A percentile compares a stretch with the other conserved stretches of the same genome.
Evolutionary conservation across 78 protist species (phyloP).

Genomic region (Polysphondylium violaceum): DNA sequence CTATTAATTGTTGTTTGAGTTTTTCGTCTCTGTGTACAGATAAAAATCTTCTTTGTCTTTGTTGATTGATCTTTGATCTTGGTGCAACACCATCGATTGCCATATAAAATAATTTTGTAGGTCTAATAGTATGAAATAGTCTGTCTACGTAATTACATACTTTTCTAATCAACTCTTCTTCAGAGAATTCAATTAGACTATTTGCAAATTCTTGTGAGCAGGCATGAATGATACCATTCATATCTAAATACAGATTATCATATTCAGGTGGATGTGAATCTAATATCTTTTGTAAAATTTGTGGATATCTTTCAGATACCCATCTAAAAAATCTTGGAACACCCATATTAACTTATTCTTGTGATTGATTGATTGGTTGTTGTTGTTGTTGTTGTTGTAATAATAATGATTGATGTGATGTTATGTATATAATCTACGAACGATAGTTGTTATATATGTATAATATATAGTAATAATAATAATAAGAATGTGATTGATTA

Average conservation of each 20-base stretch:
- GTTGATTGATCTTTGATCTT: constrained; percentile 98
- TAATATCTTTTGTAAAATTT: constrained; percentile 64
- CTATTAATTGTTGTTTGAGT: constrained; percentile 38
- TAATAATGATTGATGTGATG: neutral
- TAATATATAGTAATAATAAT: neutral
- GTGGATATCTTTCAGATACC: constrained; percentile 93
- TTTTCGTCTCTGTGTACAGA: constrained; percentile 88
- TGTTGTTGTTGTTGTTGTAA: no score
- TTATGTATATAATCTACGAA: neutral
- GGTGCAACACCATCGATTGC: constrained; percentile 99
- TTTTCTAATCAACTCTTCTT: constrained; percentile 90
- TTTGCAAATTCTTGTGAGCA: constrained; percentile 91
- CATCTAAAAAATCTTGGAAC: constrained; percentile 96
- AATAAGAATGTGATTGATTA: no score
- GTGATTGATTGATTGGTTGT: no score
- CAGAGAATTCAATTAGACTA: constrained; percentile 28
- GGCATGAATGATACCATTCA: constrained; percentile 99
- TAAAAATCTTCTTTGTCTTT: constrained; percentile 96
- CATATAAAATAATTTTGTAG: constrained; percentile 97
- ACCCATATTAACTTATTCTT: no score
- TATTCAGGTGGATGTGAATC: constrained; percentile 81
- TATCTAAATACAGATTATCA: constrained; percentile 99
- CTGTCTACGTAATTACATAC: constrained; percentile 96
- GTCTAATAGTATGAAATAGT: constrained; percentile 95
- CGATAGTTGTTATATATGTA: neutral